Base-by-base conservation (phyloP, 1,284 basidiomycete species). In the Rhodotorula sp. region DNA sequence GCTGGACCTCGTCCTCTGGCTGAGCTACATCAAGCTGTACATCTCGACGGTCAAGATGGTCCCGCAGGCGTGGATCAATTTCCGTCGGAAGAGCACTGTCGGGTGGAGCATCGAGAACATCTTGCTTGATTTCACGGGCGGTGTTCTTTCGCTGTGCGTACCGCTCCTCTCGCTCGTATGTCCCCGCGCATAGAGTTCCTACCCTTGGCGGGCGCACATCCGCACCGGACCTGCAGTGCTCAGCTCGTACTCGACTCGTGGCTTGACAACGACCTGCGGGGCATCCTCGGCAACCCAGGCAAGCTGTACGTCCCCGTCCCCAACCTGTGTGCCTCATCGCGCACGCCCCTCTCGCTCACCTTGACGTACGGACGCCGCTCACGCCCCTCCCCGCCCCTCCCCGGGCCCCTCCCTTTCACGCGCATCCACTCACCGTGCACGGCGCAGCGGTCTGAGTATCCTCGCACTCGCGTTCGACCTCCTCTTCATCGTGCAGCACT, bases 41-140 rank as follows among this genome's bases (percentile, higher is more conserved):
- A 79, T 83, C 36, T 80, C 81, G 9, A 69, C 82, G 44, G 75
- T 79, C 54, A 83, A 84, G 67, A 81, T 81, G 50, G 53, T 81
- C 1, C 79, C 80, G n/a, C 80, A 81, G 72, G 80, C 81, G 22
- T 71, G 63, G 37, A 69, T 83, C 44, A 84, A 83, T 61, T 78
- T 67, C 34, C 57, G 72, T 27, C 76, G 83, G 3, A 79, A 80
- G 69, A 79, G 76, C 21, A 79, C 82, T 0, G 76, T 76, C 12
- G 83, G 83, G 2, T 84, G 82, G 77, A 78, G 75, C 21, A 82
- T 84, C 50, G 77, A 79, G 56, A 83, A 82, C 69, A 80, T 83
- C 46, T 44, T 83, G 8, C 74, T 83, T 27, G 82, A 83, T 41
- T 70, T 81, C 0, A 76, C 77, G 0, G 82, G 82, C 17, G 82